Evolutionary conservation across 805 yeast species (phyloP).

Genomic region (Wickerhamiella sergipiensis): DNA sequence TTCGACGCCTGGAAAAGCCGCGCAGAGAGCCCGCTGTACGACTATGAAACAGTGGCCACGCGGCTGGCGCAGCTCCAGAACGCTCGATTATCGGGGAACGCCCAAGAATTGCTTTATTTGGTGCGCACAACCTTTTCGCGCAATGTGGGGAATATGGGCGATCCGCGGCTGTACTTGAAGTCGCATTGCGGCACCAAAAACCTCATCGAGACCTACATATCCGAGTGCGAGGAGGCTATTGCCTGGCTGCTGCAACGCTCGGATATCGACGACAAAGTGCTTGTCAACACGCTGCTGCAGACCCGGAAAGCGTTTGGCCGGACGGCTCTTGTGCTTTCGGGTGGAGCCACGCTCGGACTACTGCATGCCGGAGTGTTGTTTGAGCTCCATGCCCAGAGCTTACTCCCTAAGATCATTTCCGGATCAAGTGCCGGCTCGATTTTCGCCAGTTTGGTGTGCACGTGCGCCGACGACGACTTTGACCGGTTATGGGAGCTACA

Average conservation of each 20-base stretch:
- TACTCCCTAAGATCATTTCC: slow-evolving; percentile 75
- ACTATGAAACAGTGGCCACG: slow-evolving; percentile 44
- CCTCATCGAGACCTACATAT: slow-evolving; percentile 68
- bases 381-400: slow-evolving; percentile 56
- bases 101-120: slow-evolving; percentile 48
- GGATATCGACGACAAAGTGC: slow-evolving; percentile 38
- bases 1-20: slow-evolving; percentile 60
- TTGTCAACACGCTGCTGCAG: slow-evolving; percentile 68
- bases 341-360: slow-evolving; percentile 90
- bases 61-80: slow-evolving; percentile 41
- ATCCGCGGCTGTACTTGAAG: slow-evolving; percentile 60
- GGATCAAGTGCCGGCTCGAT: slow-evolving; percentile 97
- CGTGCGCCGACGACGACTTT: slow-evolving; percentile 58
- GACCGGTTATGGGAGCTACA: slow-evolving; percentile 37
- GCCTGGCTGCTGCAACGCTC: slow-evolving; percentile 20
- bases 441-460: slow-evolving; percentile 77
- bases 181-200: slow-evolving; percentile 75
- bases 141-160: slow-evolving; percentile 78
- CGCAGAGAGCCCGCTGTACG: slow-evolving; percentile 52
- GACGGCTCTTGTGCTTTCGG: slow-evolving; percentile 87
- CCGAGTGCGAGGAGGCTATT: slow-evolving; percentile 54
- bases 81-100: slow-evolving; percentile 47
- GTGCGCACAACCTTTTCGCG: slow-evolving; percentile 78
- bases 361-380: slow-evolving; percentile 86
- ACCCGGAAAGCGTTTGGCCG: slow-evolving; percentile 86